Conservation (phyloP, 805 yeast genomes). For the Ogataea pignaliae region DNA sequence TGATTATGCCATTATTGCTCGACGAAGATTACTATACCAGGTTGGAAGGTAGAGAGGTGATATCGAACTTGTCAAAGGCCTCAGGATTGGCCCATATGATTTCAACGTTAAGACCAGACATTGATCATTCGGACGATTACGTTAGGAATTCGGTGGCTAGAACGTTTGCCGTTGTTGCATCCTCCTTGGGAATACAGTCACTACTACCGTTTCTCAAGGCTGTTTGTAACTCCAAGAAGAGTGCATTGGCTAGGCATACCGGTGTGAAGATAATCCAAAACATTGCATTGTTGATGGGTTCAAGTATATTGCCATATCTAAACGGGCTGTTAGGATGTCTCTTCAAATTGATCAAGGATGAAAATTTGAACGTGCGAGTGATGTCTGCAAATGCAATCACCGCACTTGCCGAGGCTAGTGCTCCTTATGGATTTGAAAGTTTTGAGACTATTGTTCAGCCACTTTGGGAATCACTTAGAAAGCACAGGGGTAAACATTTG, state of each 20-base stretch:
- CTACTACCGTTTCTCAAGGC: slow-evolving; percentile 79
- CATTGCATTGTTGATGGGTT: slow-evolving; percentile 62
- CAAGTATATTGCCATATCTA: slow-evolving; percentile 71
- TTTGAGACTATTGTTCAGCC: slow-evolving; percentile 73
- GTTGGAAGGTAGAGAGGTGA: slow-evolving; percentile 73
- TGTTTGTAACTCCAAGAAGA: slow-evolving; percentile 68
- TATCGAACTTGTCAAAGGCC: slow-evolving; percentile 69
- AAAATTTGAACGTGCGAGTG: slow-evolving; percentile 60
- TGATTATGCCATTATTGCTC: slow-evolving; percentile 71
- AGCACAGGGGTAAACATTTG: slow-evolving; percentile 71
- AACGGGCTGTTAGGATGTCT: slow-evolving; percentile 61
- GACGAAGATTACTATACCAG: slow-evolving; percentile 78
- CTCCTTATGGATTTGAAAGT: slow-evolving; percentile 87
- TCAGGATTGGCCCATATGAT: slow-evolving; percentile 81
- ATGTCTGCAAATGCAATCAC: slow-evolving; percentile 70
- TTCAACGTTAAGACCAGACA: slow-evolving; percentile 73
- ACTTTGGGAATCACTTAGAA: slow-evolving; percentile 72
- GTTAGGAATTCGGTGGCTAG: slow-evolving; percentile 73
- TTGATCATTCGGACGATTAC: slow-evolving; percentile 78
- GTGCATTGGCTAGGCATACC: slow-evolving; percentile 81
- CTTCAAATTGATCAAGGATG: slow-evolving; percentile 57
- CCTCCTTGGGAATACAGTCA: slow-evolving; percentile 66
- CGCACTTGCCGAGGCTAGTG: slow-evolving; percentile 72
- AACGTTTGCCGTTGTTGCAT: slow-evolving; percentile 79
- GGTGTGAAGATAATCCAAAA: slow-evolving; percentile 78